Evolutionary conservation across 2,329 filamentous ascomycete genomes (phyloP), one percentile per base, ranked within the genome.

Genomic region (Calonectria ilicicola): DNA sequence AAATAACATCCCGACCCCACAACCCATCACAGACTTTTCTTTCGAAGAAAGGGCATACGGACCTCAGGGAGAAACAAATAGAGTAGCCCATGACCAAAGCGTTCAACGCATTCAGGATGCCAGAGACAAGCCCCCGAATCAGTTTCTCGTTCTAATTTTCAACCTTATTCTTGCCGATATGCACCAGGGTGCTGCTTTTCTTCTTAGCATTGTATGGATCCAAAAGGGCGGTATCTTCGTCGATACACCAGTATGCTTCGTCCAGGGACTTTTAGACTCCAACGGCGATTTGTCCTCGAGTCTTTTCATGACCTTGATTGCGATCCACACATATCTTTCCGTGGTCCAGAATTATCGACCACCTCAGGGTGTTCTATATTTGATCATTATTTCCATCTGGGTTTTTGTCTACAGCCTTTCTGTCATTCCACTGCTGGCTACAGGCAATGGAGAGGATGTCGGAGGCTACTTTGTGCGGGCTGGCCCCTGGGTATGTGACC

Each of bases 121-220:
- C 19, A 64, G 38, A 19, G 46, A 53, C 35, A 51, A 58, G 51
- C 70, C 74, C 26, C 87, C 87, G 2, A 93, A 93, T 76, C 93
- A 94, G 81, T 93, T 93, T 78, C 86, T 93, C 42, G 85, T 94
- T 2, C 86, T 94, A n/a, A 91, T 94, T 70, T 90, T 92, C 81
- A 94, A 94, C 81, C 88, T 94, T 3, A 84, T 94, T 17, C 82
- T 92, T 47, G 92, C 92, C 71, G 92, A 94, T 78, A 87, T 93
- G 64, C 90, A 92, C 78, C 92, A 94, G 79, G 87, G 90, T 10
- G 79, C 89, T 2, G 89, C 91, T 8, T 94, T 93, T 79, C 76
- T 92, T 65, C 84, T 93, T 53, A 93, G 91, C 75, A 86, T 89
- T 19, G 83, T 87, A 46, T 92, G 92, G 88, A 84, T 93, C 10